A percentile compares a stretch with the other conserved stretches of the same genome.
Conservation (phyloP, 768 basidiomycete species). For the Tylopilus felleus region DNA sequence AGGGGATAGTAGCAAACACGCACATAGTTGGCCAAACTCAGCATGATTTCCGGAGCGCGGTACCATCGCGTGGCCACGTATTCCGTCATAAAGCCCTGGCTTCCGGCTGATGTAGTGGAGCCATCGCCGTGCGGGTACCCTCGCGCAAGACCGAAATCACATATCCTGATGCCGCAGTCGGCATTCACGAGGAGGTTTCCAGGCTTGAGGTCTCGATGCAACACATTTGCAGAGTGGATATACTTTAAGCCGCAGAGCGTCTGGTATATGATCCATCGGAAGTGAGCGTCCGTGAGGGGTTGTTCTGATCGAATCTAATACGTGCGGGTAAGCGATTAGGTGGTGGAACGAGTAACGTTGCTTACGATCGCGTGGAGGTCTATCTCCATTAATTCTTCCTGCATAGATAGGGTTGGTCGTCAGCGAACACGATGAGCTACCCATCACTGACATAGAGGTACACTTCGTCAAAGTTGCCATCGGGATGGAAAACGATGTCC, state of each 20-base stretch:
- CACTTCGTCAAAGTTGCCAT: constrained; percentile 92
- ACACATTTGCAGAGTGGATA: constrained; percentile 94
- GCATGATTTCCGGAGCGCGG: constrained; percentile 97
- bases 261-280: constrained; percentile 97
- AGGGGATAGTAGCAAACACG: constrained; percentile 38
- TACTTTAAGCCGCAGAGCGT: constrained; percentile 98
- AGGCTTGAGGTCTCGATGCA: constrained; percentile 94
- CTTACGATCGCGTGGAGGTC: constrained; percentile 98
- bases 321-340: constrained; percentile 1
- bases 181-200: constrained; percentile 96
- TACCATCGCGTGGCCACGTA: constrained; percentile 99
- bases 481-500: constrained; percentile 93
- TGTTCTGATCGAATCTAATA: constrained; percentile 79
- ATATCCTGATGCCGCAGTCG: constrained; percentile 97
- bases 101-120: constrained; percentile 66
- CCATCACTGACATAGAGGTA: constrained; percentile 72
- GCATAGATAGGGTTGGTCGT: constrained; percentile 19
- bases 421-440: neutral
- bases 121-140: constrained; percentile 89
- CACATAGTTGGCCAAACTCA: constrained; percentile 94
- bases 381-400: constrained; percentile 99
- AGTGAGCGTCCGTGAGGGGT: constrained; percentile 88
- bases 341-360: neutral
- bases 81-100: constrained; percentile 98
- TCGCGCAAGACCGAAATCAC: constrained; percentile 95